phyloP scores from a whole-genome alignment of 306 rosid species.

The Leucaena leucocephala region DNA sequence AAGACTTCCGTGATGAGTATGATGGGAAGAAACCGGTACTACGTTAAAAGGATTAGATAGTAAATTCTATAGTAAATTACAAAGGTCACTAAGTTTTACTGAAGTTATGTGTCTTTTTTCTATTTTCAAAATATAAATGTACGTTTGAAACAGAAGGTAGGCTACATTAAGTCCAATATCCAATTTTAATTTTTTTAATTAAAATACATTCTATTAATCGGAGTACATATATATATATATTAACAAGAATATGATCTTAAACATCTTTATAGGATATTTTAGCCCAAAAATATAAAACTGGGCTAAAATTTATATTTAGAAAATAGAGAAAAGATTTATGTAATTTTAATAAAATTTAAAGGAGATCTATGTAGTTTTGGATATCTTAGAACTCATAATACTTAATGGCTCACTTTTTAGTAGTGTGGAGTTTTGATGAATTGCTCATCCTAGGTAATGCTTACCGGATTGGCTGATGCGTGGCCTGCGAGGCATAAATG shows the following conservation, averaged over 20 bases:
- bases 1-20: slow-evolving; percentile 60
- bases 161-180: background rate
- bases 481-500: slow-evolving; percentile 92
- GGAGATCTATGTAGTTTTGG: background rate
- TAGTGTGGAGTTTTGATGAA: slow-evolving; percentile 40
- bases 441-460: slow-evolving; percentile 62
- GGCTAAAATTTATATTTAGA: background rate
- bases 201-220: background rate
- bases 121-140: background rate
- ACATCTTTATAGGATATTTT: background rate
- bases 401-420: slow-evolving; percentile 24
- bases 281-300: background rate
- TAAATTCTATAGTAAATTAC: background rate
- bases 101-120: background rate
- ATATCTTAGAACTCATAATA: slow-evolving; percentile 8
- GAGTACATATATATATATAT: background rate
- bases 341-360: background rate
- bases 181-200: background rate
- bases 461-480: slow-evolving; percentile 73
- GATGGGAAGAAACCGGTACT: slow-evolving; percentile 92
- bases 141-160: background rate
- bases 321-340: background rate
- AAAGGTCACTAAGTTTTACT: background rate
- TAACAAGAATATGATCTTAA: background rate
- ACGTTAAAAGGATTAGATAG: slow-evolving; percentile 18